phyloP scores from a whole-genome alignment of 805 yeast genomes.

The Metschnikowia matae region DNA sequence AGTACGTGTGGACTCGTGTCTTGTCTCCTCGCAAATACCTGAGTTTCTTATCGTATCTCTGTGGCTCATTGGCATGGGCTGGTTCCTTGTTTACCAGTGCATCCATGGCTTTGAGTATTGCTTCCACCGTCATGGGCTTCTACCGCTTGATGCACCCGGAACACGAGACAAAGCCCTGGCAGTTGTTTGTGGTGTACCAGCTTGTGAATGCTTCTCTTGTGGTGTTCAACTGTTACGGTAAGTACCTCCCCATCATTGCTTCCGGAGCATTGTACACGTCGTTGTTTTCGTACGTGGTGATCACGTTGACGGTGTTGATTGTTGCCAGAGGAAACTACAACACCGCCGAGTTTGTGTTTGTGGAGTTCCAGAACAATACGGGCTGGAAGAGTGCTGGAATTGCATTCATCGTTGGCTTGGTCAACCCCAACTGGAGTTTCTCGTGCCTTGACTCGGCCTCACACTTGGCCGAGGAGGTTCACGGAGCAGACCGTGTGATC shows the following conservation, averaged over 20 bases:
- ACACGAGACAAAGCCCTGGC: slow-evolving; percentile 32
- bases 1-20: slow-evolving; percentile 40
- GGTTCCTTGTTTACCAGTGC: slow-evolving; percentile 40
- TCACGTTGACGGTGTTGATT: slow-evolving; percentile 36
- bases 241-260: slow-evolving; percentile 32
- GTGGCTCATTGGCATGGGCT: slow-evolving; percentile 42
- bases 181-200: slow-evolving; percentile 35
- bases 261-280: slow-evolving; percentile 34
- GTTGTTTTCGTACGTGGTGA: slow-evolving; percentile 30
- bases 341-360: slow-evolving; percentile 27
- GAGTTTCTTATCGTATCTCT: slow-evolving; percentile 34
- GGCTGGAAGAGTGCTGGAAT: slow-evolving; percentile 20
- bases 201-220: slow-evolving; percentile 29
- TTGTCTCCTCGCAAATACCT: slow-evolving; percentile 37
- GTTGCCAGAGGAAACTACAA: slow-evolving; percentile 34
- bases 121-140: slow-evolving; percentile 35
- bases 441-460: slow-evolving; percentile 40
- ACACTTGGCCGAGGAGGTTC: slow-evolving; percentile 41
- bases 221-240: slow-evolving; percentile 36
- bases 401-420: slow-evolving; percentile 21
- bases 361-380: slow-evolving; percentile 23
- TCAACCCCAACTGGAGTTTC: slow-evolving; percentile 27
- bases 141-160: slow-evolving; percentile 34
- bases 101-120: slow-evolving; percentile 35
- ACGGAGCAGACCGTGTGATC: slow-evolving; percentile 34